Percentiles rank a stretch among this genome's conserved stretches.
Evolutionary conservation across 495 filamentous ascomycete species (phyloP).

Genomic region (Durotheca rogersii): DNA sequence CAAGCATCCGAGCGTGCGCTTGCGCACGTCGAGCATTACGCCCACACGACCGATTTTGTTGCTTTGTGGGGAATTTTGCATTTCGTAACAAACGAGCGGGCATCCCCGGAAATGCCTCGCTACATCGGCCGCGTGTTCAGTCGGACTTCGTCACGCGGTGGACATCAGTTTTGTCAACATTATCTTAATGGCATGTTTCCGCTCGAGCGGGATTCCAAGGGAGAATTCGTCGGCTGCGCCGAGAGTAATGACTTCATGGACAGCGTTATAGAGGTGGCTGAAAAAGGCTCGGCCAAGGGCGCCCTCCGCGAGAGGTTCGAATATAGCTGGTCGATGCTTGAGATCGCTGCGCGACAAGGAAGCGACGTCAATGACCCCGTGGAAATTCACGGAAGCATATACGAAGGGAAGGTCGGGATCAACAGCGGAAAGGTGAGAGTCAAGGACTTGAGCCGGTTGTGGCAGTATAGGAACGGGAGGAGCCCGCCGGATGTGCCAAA

Average conservation of each 20-base stretch:
- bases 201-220: conserved; percentile 37
- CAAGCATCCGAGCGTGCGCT: conserved; percentile 51
- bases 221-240: conserved; percentile 35
- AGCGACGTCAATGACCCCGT: conserved; percentile 33
- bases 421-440: conserved; percentile 48
- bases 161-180: conserved; percentile 79
- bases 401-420: conserved; percentile 18
- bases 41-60: conserved; percentile 74
- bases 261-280: conserved; percentile 46
- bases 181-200: conserved; percentile 83
- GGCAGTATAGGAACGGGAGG: conserved; percentile 70
- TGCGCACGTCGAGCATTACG: conserved; percentile 82
- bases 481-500: conserved; percentile 49
- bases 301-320: conserved; percentile 43
- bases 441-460: conserved; percentile 70
- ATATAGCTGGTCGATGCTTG: conserved; percentile 34
- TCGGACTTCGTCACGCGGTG: conserved; percentile 55
- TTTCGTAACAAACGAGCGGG: conserved; percentile 53
- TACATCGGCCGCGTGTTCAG: conserved; percentile 78
- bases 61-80: conserved; percentile 72
- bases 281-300: conserved; percentile 40
- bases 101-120: conserved; percentile 47
- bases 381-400: conserved; percentile 36
- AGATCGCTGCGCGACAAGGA: conserved; percentile 18
- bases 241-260: conserved; percentile 60